Evolutionary conservation across 169 alveolate species (phyloP).

Genomic region (Eimeria sp.): DNA sequence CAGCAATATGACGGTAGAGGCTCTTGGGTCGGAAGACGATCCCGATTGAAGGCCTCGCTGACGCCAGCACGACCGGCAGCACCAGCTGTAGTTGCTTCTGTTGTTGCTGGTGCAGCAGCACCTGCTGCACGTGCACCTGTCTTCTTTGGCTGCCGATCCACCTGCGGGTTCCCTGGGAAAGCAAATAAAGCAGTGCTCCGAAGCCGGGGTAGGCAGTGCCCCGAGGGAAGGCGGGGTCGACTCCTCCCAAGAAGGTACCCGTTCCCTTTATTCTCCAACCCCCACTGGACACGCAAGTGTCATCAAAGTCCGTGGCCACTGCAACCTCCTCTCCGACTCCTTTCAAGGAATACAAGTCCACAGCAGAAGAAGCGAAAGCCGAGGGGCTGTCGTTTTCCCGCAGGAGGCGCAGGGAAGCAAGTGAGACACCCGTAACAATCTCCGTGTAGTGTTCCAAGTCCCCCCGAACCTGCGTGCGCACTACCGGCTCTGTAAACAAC

Average conservation of each 20-base stretch:
- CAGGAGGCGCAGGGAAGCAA: not conserved
- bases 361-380: not conserved
- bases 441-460: not conserved
- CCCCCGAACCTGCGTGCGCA: not conserved
- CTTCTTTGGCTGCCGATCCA: not conserved
- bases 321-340: not conserved
- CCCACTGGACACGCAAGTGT: conserved; percentile 45
- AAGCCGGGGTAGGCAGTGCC: conserved; percentile 59
- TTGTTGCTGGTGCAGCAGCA: too few relatives aligned
- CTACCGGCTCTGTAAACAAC: not conserved
- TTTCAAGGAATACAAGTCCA: not conserved
- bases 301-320: conserved; percentile 54
- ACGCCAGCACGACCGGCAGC: conserved; percentile 31
- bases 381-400: not conserved
- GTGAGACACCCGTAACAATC: not conserved
- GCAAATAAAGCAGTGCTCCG: conserved; percentile 10
- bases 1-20: not conserved
- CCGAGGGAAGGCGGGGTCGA: conserved; percentile 10
- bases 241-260: conserved; percentile 26
- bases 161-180: conserved; percentile 15
- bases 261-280: conserved; percentile 33
- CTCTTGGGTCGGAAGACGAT: conserved; percentile 10
- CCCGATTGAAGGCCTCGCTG: conserved; percentile 15
- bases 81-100: not conserved
- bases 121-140: not conserved